phyloP scores from a whole-genome alignment of 345 rosid species.

The Cardamine chenopodiifolia region DNA sequence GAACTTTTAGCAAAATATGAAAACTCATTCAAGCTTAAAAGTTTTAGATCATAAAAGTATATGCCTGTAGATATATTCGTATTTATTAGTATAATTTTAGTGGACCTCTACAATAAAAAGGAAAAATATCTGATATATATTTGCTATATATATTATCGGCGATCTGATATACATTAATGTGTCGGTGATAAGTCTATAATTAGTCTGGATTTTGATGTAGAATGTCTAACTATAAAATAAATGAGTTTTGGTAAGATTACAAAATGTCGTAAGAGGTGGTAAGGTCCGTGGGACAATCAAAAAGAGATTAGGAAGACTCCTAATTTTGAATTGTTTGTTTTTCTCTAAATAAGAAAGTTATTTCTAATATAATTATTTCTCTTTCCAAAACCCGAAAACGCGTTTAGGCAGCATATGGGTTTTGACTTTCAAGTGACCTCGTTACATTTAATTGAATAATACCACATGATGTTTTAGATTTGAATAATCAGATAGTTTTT shows the following conservation, averaged over 20 bases:
- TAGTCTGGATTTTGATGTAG: conserved; percentile 18
- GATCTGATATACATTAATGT: neutral
- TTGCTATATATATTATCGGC: no score
- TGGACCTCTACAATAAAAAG: neutral
- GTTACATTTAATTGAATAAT: conserved; percentile 12
- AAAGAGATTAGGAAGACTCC: conserved; percentile 16
- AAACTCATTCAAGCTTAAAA: neutral
- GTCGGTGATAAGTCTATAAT: neutral
- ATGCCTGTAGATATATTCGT: conserved; percentile 1
- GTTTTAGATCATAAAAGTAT: neutral
- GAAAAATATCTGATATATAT: neutral
- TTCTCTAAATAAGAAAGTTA: neutral
- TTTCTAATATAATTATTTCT: neutral
- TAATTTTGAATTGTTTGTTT: neutral
- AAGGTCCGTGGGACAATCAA: conserved; percentile 6
- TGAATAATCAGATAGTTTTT: neutral
- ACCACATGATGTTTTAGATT: conserved; percentile 1
- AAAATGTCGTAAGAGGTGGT: conserved; percentile 2
- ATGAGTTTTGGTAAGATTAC: neutral
- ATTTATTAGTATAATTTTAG: neutral
- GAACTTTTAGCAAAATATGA: neutral
- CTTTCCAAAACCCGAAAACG: conserved; percentile 27
- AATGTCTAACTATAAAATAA: neutral
- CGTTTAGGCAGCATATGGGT: conserved; percentile 35
- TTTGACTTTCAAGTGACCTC: conserved; percentile 27